A percentile compares a stretch with the other conserved stretches of the same genome.
phyloP scores from a whole-genome alignment of 108 stramenopile species.

The Schizochytrium sp. region DNA sequence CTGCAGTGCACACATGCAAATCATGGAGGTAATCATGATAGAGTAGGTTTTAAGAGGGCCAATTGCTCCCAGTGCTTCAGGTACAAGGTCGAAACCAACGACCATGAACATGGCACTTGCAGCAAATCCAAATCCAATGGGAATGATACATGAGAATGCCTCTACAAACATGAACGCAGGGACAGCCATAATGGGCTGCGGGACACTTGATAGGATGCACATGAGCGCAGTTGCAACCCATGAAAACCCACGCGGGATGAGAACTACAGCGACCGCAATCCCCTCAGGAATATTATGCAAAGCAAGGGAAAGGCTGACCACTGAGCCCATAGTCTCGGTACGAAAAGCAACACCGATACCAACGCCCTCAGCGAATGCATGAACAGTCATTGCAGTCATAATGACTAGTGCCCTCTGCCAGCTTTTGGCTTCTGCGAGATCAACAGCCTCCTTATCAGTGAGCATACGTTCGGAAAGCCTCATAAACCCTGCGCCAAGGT shows the following conservation, averaged over 20 bases:
- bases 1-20: slow-evolving; percentile 5
- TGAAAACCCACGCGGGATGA: slow-evolving; percentile 88
- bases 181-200: slow-evolving; percentile 98
- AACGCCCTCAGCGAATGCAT: slow-evolving; percentile 96
- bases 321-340: slow-evolving; percentile 89
- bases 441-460: slow-evolving; percentile 88
- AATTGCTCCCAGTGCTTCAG: slow-evolving; percentile 89
- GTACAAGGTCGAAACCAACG: slow-evolving; percentile 89
- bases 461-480: slow-evolving; percentile 83
- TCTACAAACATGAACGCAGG: slow-evolving; percentile 96
- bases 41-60: background rate
- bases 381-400: slow-evolving; percentile 97
- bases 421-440: slow-evolving; percentile 87
- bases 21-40: slow-evolving; percentile 33
- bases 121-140: slow-evolving; percentile 96
- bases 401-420: slow-evolving; percentile 86
- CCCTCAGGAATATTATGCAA: slow-evolving; percentile 99
- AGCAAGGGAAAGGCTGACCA: slow-evolving; percentile 94
- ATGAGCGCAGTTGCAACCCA: slow-evolving; percentile 89
- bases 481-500: slow-evolving; percentile 85
- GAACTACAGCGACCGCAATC: slow-evolving; percentile 93
- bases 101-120: slow-evolving; percentile 99
- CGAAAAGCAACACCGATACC: slow-evolving; percentile 95
- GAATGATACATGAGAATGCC: slow-evolving; percentile 90
- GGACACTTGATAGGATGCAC: slow-evolving; percentile 92